Conservation (phyloP, 1,284 basidiomycete genomes). For the Ceratobasidium papillatum region DNA sequence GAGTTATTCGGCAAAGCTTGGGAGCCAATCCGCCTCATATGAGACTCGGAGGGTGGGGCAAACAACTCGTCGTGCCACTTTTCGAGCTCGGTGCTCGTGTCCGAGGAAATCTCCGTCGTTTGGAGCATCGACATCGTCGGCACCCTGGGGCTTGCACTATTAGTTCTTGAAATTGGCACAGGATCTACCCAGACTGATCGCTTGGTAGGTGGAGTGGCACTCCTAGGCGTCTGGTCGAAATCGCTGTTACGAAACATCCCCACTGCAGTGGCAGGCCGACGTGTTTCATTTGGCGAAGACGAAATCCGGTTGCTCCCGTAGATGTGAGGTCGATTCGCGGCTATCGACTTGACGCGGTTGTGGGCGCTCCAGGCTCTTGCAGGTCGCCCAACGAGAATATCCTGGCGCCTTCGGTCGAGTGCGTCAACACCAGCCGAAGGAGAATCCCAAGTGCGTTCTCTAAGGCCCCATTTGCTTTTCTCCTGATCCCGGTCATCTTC, state of each 20-base stretch:
- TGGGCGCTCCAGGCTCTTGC: constrained; percentile 2
- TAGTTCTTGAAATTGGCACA: background rate
- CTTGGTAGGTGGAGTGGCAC: background rate
- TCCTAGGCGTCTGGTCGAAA: background rate
- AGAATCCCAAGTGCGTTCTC: constrained; percentile 7
- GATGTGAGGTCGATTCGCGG: background rate
- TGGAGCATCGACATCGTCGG: background rate
- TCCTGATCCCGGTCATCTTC: constrained; percentile 22
- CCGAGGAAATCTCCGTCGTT: background rate
- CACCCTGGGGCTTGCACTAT: background rate
- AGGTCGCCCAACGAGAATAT: constrained; percentile 7
- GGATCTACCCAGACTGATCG: background rate
- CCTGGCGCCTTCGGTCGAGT: constrained; percentile 19
- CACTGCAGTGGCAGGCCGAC: background rate
- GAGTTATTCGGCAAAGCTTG: background rate
- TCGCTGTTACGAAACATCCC: background rate
- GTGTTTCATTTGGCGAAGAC: background rate
- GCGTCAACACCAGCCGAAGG: background rate
- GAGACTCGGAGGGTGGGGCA: background rate
- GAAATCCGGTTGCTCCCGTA: background rate
- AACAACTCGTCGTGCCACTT: constrained; percentile 10
- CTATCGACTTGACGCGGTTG: background rate
- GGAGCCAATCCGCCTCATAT: background rate
- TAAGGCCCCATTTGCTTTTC: background rate
- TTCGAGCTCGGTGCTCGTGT: constrained; percentile 5